Evolutionary conservation across 352 stramenopile species (phyloP).

Genomic region (Globisporangium paddicum): DNA sequence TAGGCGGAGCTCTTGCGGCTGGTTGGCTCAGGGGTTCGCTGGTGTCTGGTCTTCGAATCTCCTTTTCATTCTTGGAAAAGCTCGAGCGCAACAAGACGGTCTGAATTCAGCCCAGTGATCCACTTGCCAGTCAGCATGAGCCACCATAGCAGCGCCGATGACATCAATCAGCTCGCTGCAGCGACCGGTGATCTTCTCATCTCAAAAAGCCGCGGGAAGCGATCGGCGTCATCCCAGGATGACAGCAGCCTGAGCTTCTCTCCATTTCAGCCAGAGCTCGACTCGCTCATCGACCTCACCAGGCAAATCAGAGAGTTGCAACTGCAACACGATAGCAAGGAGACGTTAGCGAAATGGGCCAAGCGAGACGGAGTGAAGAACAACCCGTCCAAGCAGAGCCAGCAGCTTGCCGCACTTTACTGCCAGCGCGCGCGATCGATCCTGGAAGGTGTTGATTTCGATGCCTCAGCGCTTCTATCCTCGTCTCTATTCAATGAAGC

Average conservation of each 20-base stretch:
- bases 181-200: conserved; percentile 1
- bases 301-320: conserved; percentile 7
- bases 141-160: background rate
- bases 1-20: background rate
- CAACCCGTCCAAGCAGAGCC: background rate
- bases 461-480: conserved; percentile 20
- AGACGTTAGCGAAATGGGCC: background rate
- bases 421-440: conserved; percentile 30
- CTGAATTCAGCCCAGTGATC: background rate
- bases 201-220: background rate
- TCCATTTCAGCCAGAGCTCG: background rate
- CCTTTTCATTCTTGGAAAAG: background rate
- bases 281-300: conserved; percentile 6
- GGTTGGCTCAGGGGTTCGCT: background rate
- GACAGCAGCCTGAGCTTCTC: background rate
- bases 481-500: conserved; percentile 5
- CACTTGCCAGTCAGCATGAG: background rate
- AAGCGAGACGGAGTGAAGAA: background rate
- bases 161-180: conserved; percentile 7
- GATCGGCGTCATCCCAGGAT: background rate
- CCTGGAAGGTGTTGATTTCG: conserved; percentile 35
- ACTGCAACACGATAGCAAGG: background rate
- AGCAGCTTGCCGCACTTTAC: conserved; percentile 26
- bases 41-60: background rate
- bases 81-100: background rate